A percentile compares a stretch with the other conserved stretches of the same genome.
Conservation (phyloP, 441 rosid species). For the Daphne laureola region DNA sequence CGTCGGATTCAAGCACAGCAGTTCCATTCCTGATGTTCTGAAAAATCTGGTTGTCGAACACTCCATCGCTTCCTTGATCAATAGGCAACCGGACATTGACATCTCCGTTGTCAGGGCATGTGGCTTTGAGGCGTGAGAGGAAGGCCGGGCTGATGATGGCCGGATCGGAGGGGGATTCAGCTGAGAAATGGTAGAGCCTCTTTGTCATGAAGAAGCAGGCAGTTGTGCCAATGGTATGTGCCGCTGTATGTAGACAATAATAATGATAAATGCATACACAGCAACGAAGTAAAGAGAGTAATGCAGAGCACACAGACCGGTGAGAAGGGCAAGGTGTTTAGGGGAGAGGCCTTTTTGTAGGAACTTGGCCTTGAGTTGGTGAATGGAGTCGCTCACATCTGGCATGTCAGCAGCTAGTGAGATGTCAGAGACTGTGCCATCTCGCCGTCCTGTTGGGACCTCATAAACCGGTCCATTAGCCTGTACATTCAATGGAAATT, state of each 20-base stretch:
- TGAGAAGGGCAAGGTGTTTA: constrained; percentile 69
- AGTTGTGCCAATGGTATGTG: constrained; percentile 78
- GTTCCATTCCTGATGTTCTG: constrained; percentile 55
- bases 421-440: constrained; percentile 47
- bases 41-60: constrained; percentile 52
- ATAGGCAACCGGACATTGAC: constrained; percentile 41
- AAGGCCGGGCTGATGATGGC: constrained; percentile 38
- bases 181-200: constrained; percentile 49
- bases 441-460: constrained; percentile 74
- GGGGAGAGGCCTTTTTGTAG: constrained; percentile 48
- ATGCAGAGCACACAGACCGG: constrained; percentile 15
- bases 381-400: constrained; percentile 47
- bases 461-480: constrained; percentile 56
- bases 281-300: constrained; percentile 8
- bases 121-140: constrained; percentile 33
- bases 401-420: constrained; percentile 53
- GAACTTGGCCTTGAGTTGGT: constrained; percentile 46
- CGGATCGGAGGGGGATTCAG: constrained; percentile 48
- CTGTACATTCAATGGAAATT: constrained; percentile 24
- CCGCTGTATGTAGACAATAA: constrained; percentile 39
- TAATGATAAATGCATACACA: constrained; percentile 10
- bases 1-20: constrained; percentile 68
- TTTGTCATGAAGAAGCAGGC: constrained; percentile 77
- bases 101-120: constrained; percentile 49
- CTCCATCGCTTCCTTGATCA: constrained; percentile 36